phyloP scores from a whole-genome alignment of 2,329 filamentous ascomycete species.

The Venturia nashicola region DNA sequence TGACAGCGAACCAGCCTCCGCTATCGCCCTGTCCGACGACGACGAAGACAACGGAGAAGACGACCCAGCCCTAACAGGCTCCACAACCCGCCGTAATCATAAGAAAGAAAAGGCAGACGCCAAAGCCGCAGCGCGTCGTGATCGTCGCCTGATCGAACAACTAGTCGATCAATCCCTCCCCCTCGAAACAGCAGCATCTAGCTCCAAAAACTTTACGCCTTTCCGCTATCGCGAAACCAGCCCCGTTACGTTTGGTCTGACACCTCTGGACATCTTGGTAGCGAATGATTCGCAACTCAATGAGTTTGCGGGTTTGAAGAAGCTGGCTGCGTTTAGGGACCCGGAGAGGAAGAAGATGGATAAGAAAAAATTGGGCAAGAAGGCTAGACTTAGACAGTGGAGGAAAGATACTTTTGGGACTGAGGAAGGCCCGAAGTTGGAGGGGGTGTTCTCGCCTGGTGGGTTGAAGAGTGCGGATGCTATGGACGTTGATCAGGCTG shows the following conservation, averaged over 20 bases:
- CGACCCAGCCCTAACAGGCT: slow-evolving; percentile 31
- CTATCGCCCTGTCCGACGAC: slow-evolving; percentile 44
- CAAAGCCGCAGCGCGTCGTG: slow-evolving; percentile 64
- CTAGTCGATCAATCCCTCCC: slow-evolving; percentile 74
- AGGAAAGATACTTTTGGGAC: slow-evolving; percentile 54
- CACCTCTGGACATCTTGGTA: slow-evolving; percentile 79
- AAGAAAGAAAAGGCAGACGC: slow-evolving; percentile 52
- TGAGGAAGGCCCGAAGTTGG: slow-evolving; percentile 33
- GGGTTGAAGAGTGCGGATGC: slow-evolving; percentile 16
- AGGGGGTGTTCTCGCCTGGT: slow-evolving; percentile 26
- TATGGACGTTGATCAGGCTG: slow-evolving; percentile 22
- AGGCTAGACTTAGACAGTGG: slow-evolving; percentile 83
- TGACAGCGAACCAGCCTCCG: slow-evolving; percentile 34
- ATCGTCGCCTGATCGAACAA: slow-evolving; percentile 72
- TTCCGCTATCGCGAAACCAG: slow-evolving; percentile 96
- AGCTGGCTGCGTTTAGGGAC: slow-evolving; percentile 82
- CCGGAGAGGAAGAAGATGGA: slow-evolving; percentile 81
- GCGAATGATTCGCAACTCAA: slow-evolving; percentile 79
- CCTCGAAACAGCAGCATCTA: slow-evolving; percentile 46
- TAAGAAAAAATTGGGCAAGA: slow-evolving; percentile 81
- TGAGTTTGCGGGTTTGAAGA: slow-evolving; percentile 86
- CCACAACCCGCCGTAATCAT: slow-evolving; percentile 28
- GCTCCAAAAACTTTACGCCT: slow-evolving; percentile 36
- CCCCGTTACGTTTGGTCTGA: slow-evolving; percentile 80
- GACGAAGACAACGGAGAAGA: slow-evolving; percentile 29